A percentile compares a stretch with the other conserved stretches of the same genome.
Conservation (phyloP, 2,329 filamentous ascomycete species). For the Dryadomyces quercus-mongolicae region DNA sequence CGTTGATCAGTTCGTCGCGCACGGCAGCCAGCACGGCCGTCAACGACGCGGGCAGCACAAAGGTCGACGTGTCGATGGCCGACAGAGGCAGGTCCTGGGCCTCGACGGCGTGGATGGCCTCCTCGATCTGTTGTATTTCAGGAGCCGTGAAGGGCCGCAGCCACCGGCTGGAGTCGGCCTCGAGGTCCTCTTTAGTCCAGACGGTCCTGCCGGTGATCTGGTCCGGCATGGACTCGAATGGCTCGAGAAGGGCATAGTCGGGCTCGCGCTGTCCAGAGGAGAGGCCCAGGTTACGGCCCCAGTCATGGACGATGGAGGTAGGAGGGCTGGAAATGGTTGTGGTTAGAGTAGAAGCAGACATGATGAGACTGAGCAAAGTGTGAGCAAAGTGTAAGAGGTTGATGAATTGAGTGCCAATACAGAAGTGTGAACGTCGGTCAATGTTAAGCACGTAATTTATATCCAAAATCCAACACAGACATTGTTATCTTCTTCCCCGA, state of each 20-base stretch:
- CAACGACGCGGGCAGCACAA: background rate
- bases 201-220: background rate
- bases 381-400: too few relatives aligned
- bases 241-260: background rate
- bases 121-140: background rate
- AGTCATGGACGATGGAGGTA: background rate
- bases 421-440: too few relatives aligned
- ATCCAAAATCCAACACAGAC: too few relatives aligned
- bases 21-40: background rate
- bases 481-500: too few relatives aligned
- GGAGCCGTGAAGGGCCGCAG: background rate
- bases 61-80: background rate
- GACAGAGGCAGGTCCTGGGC: background rate
- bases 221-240: background rate
- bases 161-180: background rate
- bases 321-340: background rate
- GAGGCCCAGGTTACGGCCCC: background rate
- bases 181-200: background rate
- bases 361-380: background rate
- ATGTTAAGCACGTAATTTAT: too few relatives aligned
- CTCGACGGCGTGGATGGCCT: background rate
- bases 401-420: too few relatives aligned
- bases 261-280: background rate
- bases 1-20: constrained; percentile 1
- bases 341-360: background rate